A percentile compares a stretch with the other conserved stretches of the same genome.
phyloP scores from a whole-genome alignment of 2,329 filamentous ascomycete genomes.

The Alternaria ethzedia region DNA sequence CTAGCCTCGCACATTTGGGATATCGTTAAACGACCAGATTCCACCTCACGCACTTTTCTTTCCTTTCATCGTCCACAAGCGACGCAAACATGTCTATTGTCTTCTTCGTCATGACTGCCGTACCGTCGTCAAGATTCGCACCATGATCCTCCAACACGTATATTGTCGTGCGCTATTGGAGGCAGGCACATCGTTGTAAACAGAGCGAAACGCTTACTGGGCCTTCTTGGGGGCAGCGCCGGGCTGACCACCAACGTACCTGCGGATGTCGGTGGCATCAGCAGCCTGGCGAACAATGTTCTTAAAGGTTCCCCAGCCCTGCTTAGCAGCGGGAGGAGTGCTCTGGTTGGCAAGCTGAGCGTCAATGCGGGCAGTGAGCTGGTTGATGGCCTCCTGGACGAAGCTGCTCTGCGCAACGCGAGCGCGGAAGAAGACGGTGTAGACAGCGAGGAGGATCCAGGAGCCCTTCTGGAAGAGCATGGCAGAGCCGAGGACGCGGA shows the following conservation, averaged over 20 bases:
- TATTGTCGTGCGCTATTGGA: conserved; percentile 20
- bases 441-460: conserved; percentile 85
- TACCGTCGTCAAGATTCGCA: conserved; percentile 33
- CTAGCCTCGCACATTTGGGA: conserved; percentile 3
- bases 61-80: background rate
- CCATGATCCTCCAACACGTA: conserved; percentile 18
- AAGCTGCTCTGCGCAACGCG: conserved; percentile 90
- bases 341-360: conserved; percentile 84
- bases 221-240: conserved; percentile 69
- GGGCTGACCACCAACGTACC: conserved; percentile 66
- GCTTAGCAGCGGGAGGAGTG: conserved; percentile 78
- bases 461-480: conserved; percentile 88
- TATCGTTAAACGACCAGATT: conserved; percentile 12
- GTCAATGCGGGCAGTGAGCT: conserved; percentile 77
- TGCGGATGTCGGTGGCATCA: conserved; percentile 77
- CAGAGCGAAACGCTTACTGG: conserved; percentile 43
- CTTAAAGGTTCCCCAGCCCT: conserved; percentile 84
- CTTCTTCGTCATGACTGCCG: conserved; percentile 23
- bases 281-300: conserved; percentile 73
- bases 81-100: conserved; percentile 7
- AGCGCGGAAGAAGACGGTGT: conserved; percentile 91
- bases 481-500: conserved; percentile 80
- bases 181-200: conserved; percentile 20
- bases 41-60: conserved; percentile 3
- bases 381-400: conserved; percentile 81